Evolutionary conservation across 768 basidiomycete species (phyloP).

Genomic region (Mycena filopes): DNA sequence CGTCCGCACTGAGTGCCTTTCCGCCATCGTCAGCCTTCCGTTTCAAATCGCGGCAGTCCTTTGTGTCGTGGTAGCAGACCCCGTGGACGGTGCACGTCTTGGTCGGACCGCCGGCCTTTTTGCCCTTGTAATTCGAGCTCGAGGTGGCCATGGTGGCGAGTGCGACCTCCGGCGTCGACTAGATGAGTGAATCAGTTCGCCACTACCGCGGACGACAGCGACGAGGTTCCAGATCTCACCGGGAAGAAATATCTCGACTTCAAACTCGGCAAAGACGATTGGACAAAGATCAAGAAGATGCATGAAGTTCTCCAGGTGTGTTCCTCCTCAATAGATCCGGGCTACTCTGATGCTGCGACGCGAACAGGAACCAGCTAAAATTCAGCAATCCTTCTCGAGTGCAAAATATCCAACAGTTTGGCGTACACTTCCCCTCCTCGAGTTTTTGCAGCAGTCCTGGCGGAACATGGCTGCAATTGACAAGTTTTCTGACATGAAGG

Average conservation of each 20-base stretch:
- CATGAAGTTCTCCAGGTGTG: conserved; percentile 31
- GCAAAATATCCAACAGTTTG: conserved; percentile 28
- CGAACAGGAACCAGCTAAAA: conserved; percentile 21
- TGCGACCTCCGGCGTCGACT: no score
- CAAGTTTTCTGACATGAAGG: conserved; percentile 4
- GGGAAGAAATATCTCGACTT: conserved; percentile 31
- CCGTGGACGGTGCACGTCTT: neutral
- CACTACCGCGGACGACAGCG: neutral
- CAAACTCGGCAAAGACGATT: conserved; percentile 18
- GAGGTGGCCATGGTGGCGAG: no score
- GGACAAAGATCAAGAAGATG: conserved; percentile 27
- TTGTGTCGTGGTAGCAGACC: neutral
- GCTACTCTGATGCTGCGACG: no score
- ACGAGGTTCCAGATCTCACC: neutral
- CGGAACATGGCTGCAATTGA: conserved; percentile 24
- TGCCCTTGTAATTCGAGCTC: neutral
- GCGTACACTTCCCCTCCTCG: conserved; percentile 31
- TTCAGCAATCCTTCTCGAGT: conserved; percentile 28
- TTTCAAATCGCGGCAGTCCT: neutral
- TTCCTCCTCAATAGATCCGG: no score
- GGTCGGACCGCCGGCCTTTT: neutral
- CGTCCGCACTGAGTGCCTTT: no score
- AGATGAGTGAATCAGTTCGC: neutral
- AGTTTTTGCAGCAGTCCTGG: conserved; percentile 33
- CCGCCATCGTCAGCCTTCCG: neutral